A percentile compares a stretch with the other conserved stretches of the same genome.
These are phyloP conservation scores for Rhodotorula sp. DNA, from an alignment of 1,284 basidiomycete species.

Conservation along the genomic window DNA sequence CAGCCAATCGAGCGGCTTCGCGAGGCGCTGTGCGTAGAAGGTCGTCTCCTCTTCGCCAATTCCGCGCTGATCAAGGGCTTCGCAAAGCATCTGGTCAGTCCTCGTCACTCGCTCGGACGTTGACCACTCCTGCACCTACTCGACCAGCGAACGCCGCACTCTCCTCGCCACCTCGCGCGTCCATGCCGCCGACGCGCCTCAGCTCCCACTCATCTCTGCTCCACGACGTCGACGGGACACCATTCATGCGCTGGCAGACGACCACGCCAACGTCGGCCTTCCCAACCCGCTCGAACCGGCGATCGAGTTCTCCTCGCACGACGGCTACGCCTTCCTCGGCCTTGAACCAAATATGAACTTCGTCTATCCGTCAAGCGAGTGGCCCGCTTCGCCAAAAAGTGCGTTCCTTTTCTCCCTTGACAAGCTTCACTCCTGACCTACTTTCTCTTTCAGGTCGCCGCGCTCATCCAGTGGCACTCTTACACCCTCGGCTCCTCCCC, in stretches of 20 bases:
- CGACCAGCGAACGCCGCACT: constrained; percentile 13
- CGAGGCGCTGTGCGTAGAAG: constrained; percentile 23
- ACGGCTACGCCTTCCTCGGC: constrained; percentile 27
- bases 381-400: neutral
- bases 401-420: neutral
- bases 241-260: neutral
- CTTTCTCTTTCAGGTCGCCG: neutral
- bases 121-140: constrained; percentile 19
- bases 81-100: constrained; percentile 30
- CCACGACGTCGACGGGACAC: neutral
- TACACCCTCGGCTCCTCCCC: constrained; percentile 12
- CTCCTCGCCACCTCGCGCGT: constrained; percentile 10
- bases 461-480: constrained; percentile 22
- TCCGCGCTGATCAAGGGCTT: too few species aligned
- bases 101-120: constrained; percentile 22
- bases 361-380: neutral
- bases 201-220: neutral
- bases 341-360: neutral
- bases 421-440: neutral
- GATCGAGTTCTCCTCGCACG: constrained; percentile 19
- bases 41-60: too few species aligned
- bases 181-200: neutral
- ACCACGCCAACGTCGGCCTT: neutral
- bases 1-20: constrained; percentile 33
- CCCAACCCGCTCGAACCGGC: constrained; percentile 3